phyloP scores from a whole-genome alignment of 495 filamentous ascomycete genomes.

The Tuber umbilicatum region DNA sequence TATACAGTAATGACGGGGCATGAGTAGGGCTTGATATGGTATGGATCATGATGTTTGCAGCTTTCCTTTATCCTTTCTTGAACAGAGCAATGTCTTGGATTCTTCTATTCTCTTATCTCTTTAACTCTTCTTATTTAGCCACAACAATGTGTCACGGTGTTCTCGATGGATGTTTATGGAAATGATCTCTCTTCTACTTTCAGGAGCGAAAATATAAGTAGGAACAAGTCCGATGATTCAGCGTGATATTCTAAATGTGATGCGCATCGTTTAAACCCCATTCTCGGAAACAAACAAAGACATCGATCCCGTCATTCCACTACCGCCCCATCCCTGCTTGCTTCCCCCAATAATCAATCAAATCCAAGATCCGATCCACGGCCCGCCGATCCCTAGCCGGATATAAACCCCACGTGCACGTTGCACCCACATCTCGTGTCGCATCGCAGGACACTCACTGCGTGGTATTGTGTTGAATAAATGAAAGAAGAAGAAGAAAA shows the following conservation, averaged over 20 bases:
- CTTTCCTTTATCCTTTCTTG: background rate
- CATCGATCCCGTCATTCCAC: background rate
- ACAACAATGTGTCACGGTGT: background rate
- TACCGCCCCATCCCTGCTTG: background rate
- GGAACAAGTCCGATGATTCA: background rate
- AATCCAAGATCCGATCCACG: background rate
- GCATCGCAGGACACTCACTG: background rate
- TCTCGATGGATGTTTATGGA: background rate
- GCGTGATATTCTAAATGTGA: background rate
- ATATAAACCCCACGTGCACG: background rate
- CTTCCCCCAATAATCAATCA: background rate
- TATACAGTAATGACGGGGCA: background rate
- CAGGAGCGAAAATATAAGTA: background rate
- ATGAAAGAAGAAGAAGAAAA: background rate
- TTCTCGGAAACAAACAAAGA: background rate
- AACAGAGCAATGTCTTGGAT: background rate
- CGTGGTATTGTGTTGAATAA: background rate
- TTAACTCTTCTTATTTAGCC: background rate
- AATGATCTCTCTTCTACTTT: background rate
- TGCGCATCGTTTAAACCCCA: background rate
- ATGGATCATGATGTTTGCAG: background rate
- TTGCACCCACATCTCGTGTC: background rate
- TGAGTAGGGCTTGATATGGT: background rate
- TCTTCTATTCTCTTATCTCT: background rate
- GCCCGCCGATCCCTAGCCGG: background rate